A percentile compares a stretch with the other conserved stretches of the same genome.
These are phyloP conservation scores for Triangularia verruculosa DNA, from an alignment of 2,329 filamentous ascomycete species.

Conservation along the genomic window DNA sequence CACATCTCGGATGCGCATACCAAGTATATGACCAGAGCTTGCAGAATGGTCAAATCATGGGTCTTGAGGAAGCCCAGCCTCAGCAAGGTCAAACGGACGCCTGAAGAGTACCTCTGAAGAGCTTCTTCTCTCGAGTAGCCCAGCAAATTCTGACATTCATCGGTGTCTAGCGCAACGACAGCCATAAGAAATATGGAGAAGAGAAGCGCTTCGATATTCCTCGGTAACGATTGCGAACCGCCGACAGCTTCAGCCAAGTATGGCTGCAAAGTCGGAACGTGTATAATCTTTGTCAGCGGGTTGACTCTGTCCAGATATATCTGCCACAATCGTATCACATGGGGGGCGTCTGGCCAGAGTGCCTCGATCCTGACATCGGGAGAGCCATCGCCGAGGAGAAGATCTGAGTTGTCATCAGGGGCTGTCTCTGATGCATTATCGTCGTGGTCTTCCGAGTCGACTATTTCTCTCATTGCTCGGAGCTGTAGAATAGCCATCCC, in stretches of 20 bases:
- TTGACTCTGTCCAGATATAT: conserved; percentile 72
- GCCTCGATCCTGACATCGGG: conserved; percentile 41
- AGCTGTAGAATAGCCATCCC: conserved; percentile 37
- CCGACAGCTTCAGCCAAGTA: conserved; percentile 61
- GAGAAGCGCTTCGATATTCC: conserved; percentile 59
- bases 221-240: conserved; percentile 52
- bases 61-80: conserved; percentile 57
- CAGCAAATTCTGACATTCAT: conserved; percentile 54
- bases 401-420: conserved; percentile 51
- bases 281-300: conserved; percentile 68
- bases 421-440: conserved; percentile 48
- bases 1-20: conserved; percentile 34
- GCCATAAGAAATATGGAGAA: conserved; percentile 66
- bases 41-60: conserved; percentile 56
- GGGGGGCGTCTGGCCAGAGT: conserved; percentile 62
- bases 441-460: conserved; percentile 48
- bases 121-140: conserved; percentile 49
- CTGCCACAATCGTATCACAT: conserved; percentile 72
- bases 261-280: conserved; percentile 66
- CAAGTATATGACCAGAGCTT: conserved; percentile 57
- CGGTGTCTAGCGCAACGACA: conserved; percentile 51
- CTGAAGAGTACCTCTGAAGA: conserved; percentile 50
- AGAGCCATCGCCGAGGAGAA: conserved; percentile 46
- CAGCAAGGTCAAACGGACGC: conserved; percentile 49
- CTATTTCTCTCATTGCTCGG: conserved; percentile 56